Percentiles rank a stretch among this genome's conserved stretches.
These are phyloP conservation scores for Apiosordaria backusii DNA, from an alignment of 495 filamentous ascomycete genomes.

Conservation along the genomic window DNA sequence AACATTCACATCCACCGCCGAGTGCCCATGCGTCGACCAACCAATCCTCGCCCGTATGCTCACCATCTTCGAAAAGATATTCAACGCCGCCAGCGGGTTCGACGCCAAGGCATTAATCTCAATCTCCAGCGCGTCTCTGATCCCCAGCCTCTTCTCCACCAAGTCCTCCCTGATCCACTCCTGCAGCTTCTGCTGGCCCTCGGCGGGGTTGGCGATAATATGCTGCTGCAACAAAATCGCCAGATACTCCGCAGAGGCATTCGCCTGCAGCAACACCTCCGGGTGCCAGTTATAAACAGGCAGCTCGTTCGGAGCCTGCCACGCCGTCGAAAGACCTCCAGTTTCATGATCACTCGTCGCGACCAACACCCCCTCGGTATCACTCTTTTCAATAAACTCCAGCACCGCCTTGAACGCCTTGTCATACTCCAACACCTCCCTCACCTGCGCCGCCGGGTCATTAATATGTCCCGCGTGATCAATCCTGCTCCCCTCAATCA, in stretches of 20 bases:
- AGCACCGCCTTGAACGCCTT: slow-evolving; percentile 75
- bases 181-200: slow-evolving; percentile 40
- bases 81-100: slow-evolving; percentile 45
- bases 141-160: slow-evolving; percentile 65
- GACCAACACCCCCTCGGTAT: slow-evolving; percentile 74
- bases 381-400: slow-evolving; percentile 74
- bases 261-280: slow-evolving; percentile 71
- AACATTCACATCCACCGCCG: slow-evolving; percentile 86
- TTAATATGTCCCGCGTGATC: slow-evolving; percentile 96
- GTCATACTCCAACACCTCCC: slow-evolving; percentile 92
- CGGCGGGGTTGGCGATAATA: slow-evolving; percentile 36
- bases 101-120: slow-evolving; percentile 68
- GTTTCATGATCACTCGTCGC: slow-evolving; percentile 94
- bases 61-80: slow-evolving; percentile 79
- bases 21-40: slow-evolving; percentile 90
- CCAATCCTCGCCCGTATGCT: slow-evolving; percentile 83
- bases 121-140: slow-evolving; percentile 64
- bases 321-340: slow-evolving; percentile 76
- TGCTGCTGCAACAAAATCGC: slow-evolving; percentile 55
- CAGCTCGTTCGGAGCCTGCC: slow-evolving; percentile 47
- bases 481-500: slow-evolving; percentile 96
- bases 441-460: slow-evolving; percentile 91
- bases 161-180: slow-evolving; percentile 59
- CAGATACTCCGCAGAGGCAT: slow-evolving; percentile 71
- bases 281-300: slow-evolving; percentile 83